Conservation (phyloP, 345 rosid genomes). For the Alliaria petiolata region DNA sequence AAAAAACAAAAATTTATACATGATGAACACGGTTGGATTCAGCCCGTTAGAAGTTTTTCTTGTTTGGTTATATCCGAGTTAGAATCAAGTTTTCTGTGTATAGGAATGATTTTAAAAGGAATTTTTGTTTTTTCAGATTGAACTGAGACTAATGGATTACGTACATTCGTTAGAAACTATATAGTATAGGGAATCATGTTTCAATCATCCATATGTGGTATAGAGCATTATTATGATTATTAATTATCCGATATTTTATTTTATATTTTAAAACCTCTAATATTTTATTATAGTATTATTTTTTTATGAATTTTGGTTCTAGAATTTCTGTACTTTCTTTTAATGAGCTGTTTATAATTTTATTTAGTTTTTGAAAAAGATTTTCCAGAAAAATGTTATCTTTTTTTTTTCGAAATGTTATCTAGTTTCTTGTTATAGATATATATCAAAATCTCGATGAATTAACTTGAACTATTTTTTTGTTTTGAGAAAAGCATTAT, state of each 20-base stretch:
- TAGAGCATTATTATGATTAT: neutral
- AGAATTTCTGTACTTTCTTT: neutral
- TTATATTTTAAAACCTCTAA: neutral
- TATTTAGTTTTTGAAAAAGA: neutral
- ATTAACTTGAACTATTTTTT: no score
- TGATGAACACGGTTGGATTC: neutral
- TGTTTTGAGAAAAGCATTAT: neutral
- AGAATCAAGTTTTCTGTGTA: neutral
- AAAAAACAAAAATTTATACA: neutral
- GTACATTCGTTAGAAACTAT: no score
- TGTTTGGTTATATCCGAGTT: neutral
- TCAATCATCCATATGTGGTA: neutral
- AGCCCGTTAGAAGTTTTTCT: neutral
- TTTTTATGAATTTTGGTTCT: neutral
- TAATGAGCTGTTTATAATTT: neutral
- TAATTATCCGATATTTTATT: neutral
- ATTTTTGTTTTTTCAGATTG: no score
- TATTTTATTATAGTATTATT: neutral
- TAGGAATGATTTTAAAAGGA: neutral
- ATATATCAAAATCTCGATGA: neutral
- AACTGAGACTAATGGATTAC: no score
- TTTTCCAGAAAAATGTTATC: neutral
- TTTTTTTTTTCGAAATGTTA: no score
- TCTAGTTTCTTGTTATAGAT: no score
- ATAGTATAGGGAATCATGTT: neutral